These are phyloP conservation scores for Chaetothyriales sp. DNA, from an alignment of 2,329 filamentous ascomycete species.

Conservation along the genomic window DNA sequence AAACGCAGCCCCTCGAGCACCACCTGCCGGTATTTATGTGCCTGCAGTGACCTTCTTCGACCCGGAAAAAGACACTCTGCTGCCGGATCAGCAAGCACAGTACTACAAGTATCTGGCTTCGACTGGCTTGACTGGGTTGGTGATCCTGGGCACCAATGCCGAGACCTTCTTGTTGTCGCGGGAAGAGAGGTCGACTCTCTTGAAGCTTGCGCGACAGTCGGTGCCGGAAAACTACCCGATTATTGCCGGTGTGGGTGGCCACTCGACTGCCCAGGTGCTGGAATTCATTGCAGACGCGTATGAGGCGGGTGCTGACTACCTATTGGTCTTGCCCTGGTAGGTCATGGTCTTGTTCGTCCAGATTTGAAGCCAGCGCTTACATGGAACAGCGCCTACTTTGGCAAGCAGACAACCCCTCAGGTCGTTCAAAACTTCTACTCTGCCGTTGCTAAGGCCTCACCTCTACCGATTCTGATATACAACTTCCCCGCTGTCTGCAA, in stretches of 20 bases:
- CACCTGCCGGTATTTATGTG: slow-evolving; percentile 35
- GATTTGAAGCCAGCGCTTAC: background rate
- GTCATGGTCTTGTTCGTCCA: background rate
- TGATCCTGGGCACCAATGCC: slow-evolving; percentile 41
- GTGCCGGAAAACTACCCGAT: slow-evolving; percentile 40
- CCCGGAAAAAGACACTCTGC: slow-evolving; percentile 33
- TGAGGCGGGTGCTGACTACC: slow-evolving; percentile 46
- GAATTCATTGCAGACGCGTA: slow-evolving; percentile 45
- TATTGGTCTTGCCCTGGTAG: slow-evolving; percentile 42
- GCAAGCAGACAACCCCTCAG: slow-evolving; percentile 42
- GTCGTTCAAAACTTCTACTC: slow-evolving; percentile 46
- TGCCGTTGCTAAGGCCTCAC: slow-evolving; percentile 38
- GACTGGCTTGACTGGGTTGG: slow-evolving; percentile 37
- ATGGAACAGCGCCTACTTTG: slow-evolving; percentile 40
- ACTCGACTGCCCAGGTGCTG: slow-evolving; percentile 49
- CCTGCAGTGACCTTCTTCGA: slow-evolving; percentile 43
- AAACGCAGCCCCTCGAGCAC: slow-evolving; percentile 5
- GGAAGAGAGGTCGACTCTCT: slow-evolving; percentile 43
- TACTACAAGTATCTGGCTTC: slow-evolving; percentile 39
- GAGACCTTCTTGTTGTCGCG: slow-evolving; percentile 44
- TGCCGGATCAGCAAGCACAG: slow-evolving; percentile 33
- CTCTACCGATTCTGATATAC: slow-evolving; percentile 48
- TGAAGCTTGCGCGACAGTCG: slow-evolving; percentile 40
- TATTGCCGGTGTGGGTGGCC: slow-evolving; percentile 49
- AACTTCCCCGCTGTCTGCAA: slow-evolving; percentile 57